A percentile compares a stretch with the other conserved stretches of the same genome.
Evolutionary conservation across 257 asterid species (phyloP).

Genomic region (Ehretia macrophylla): DNA sequence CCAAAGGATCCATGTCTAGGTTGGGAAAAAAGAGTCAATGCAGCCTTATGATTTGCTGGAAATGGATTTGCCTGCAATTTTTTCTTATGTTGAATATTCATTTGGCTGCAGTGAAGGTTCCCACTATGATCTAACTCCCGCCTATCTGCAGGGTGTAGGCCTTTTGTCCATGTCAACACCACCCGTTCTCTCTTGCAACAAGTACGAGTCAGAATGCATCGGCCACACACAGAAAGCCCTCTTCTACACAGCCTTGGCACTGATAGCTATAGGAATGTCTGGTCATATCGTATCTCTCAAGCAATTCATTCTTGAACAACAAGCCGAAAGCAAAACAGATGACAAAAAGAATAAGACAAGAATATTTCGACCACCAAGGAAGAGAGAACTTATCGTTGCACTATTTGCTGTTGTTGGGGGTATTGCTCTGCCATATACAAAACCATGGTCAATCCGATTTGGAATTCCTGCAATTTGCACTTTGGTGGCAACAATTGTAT

Average conservation of each 20-base stretch:
- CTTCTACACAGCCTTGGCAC: constrained; percentile 15
- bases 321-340: not conserved
- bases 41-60: too few species aligned
- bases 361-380: too few species aligned
- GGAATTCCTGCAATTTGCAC: constrained; percentile 50
- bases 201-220: constrained; percentile 4
- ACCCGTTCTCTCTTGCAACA: constrained; percentile 9
- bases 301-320: not conserved
- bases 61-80: too few species aligned
- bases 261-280: constrained; percentile 2
- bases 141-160: constrained; percentile 11
- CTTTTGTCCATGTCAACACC: constrained; percentile 16
- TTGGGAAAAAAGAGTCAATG: too few species aligned
- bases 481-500: constrained; percentile 28
- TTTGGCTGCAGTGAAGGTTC: too few species aligned
- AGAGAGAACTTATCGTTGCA: not conserved
- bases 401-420: constrained; percentile 27
- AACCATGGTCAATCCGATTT: constrained; percentile 45
- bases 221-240: constrained; percentile 8
- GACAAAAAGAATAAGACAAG: not conserved
- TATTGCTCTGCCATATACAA: constrained; percentile 48
- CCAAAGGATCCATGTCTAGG: too few species aligned
- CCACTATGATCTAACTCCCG: not conserved
- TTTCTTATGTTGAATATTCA: too few species aligned
- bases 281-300: constrained; percentile 4